These are phyloP conservation scores for Echites panduratus DNA, from an alignment of 257 asterid species.

Conservation along the genomic window DNA sequence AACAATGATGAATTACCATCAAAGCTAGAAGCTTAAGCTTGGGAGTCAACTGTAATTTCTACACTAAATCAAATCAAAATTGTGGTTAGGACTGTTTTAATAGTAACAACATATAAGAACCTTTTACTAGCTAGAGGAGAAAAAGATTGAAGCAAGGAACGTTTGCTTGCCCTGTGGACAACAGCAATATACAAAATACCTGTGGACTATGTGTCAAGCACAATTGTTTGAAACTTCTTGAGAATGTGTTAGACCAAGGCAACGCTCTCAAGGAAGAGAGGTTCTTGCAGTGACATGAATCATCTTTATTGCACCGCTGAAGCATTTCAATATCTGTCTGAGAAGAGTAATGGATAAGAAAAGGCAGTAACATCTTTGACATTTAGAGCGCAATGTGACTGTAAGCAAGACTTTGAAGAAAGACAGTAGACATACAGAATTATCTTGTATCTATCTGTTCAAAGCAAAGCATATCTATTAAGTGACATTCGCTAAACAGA, in stretches of 20 bases:
- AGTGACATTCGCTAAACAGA: neutral
- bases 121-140: neutral
- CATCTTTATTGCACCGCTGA: conserved; percentile 45
- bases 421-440: neutral
- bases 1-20: neutral
- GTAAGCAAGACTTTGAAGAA: neutral
- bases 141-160: neutral
- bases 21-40: neutral
- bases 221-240: conserved; percentile 64
- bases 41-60: neutral
- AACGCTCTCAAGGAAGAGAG: conserved; percentile 50
- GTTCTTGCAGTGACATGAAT: conserved; percentile 71
- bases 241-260: conserved; percentile 78
- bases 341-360: conserved; percentile 13
- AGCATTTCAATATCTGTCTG: conserved; percentile 62
- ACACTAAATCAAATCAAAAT: neutral
- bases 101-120: neutral
- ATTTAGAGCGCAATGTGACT: neutral
- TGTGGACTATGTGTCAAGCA: conserved; percentile 68
- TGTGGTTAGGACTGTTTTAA: neutral
- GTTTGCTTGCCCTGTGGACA: neutral
- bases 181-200: conserved; percentile 29
- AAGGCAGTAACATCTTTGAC: neutral
- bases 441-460: no score
- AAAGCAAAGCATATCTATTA: neutral